Evolutionary conservation across 106 monocot genomes (phyloP).

Genomic region (Platanthera zijinensis): DNA sequence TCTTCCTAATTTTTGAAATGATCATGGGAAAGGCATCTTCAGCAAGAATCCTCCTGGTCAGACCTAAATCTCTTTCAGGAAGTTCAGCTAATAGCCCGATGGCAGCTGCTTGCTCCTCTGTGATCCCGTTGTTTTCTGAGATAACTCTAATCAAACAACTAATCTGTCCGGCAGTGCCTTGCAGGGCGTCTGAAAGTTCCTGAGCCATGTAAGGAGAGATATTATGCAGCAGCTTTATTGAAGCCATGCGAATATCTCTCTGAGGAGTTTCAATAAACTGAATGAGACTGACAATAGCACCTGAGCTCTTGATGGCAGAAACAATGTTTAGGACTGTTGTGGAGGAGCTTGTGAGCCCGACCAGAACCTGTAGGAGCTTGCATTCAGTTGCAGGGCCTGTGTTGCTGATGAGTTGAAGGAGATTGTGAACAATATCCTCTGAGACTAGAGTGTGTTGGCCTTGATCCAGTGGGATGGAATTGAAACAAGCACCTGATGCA

Average conservation of each 20-base stretch:
- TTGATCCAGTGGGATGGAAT: constrained; percentile 53
- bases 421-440: constrained; percentile 75
- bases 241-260: constrained; percentile 57
- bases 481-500: constrained; percentile 45
- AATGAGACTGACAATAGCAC: constrained; percentile 77
- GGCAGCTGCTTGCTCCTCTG: constrained; percentile 89
- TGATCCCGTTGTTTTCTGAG: constrained; percentile 50
- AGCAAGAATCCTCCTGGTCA: constrained; percentile 54
- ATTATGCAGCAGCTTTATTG: constrained; percentile 74
- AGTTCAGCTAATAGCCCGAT: constrained; percentile 70
- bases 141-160: constrained; percentile 51
- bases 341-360: constrained; percentile 63
- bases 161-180: constrained; percentile 50
- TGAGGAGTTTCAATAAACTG: constrained; percentile 84
- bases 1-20: constrained; percentile 39
- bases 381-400: constrained; percentile 87
- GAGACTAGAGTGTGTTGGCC: constrained; percentile 61
- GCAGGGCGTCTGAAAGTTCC: constrained; percentile 63
- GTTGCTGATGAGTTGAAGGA: constrained; percentile 92
- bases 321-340: constrained; percentile 48
- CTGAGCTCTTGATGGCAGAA: constrained; percentile 78
- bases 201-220: constrained; percentile 71
- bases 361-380: constrained; percentile 85
- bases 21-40: constrained; percentile 64
- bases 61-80: constrained; percentile 54